Conservation (phyloP, 2,329 filamentous ascomycete species). For the Microsporum ferrugineum region DNA sequence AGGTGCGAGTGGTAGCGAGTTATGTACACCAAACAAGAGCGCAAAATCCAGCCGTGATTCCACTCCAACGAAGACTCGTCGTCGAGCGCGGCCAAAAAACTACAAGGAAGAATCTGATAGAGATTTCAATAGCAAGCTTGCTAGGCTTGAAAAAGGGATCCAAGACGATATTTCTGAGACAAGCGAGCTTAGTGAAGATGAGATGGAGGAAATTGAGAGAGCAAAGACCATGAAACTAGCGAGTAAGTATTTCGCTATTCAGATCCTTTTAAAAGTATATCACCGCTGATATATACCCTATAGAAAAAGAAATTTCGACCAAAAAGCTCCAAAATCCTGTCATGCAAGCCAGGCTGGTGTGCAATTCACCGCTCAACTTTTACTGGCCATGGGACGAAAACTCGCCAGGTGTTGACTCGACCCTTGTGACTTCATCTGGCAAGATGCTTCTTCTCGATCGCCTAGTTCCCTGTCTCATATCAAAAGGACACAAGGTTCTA, state of each 20-base stretch:
- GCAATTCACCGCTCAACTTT: slow-evolving; percentile 92
- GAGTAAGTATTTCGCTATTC: slow-evolving; percentile 41
- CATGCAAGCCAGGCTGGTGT: slow-evolving; percentile 82
- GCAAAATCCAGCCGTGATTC: slow-evolving; percentile 62
- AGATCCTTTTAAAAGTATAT: background rate
- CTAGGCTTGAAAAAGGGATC: slow-evolving; percentile 39
- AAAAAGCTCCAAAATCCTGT: slow-evolving; percentile 92
- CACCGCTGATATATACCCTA: slow-evolving; percentile 21
- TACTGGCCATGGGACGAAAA: slow-evolving; percentile 74
- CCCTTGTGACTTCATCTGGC: slow-evolving; percentile 72
- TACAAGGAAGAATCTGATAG: slow-evolving; percentile 67
- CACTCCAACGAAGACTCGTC: slow-evolving; percentile 51
- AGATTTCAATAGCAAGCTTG: slow-evolving; percentile 63
- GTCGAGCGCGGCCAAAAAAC: slow-evolving; percentile 44
- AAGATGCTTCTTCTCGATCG: slow-evolving; percentile 94
- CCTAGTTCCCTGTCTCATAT: slow-evolving; percentile 63
- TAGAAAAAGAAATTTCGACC: slow-evolving; percentile 69
- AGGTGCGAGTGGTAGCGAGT: slow-evolving; percentile 38
- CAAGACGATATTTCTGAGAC: slow-evolving; percentile 46
- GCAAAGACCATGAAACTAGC: slow-evolving; percentile 62
- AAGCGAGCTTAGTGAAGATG: slow-evolving; percentile 33
- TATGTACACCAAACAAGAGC: slow-evolving; percentile 53
- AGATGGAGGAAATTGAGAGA: slow-evolving; percentile 52
- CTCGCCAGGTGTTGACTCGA: slow-evolving; percentile 55
- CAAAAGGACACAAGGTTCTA: slow-evolving; percentile 72